phyloP scores from a whole-genome alignment of 495 filamentous ascomycete genomes.

The Penicillium soppii region DNA sequence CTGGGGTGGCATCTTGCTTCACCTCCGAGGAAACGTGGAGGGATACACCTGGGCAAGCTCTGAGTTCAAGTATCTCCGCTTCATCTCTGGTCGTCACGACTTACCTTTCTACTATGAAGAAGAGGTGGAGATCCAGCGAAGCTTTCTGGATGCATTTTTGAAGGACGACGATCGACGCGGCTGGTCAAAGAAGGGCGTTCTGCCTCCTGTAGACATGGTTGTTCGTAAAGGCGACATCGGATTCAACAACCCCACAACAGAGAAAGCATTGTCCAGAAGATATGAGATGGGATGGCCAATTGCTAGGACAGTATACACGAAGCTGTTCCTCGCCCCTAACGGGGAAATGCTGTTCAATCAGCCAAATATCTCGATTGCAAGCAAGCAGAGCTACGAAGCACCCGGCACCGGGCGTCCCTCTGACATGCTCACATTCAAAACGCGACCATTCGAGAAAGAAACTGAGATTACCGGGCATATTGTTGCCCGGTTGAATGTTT shows the following conservation, averaged over 20 bases:
- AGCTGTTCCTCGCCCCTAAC: too few relatives aligned
- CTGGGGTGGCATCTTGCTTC: conserved; percentile 63
- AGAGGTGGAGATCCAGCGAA: too few relatives aligned
- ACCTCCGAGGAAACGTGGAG: conserved; percentile 64
- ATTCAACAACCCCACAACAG: too few relatives aligned
- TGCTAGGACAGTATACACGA: too few relatives aligned
- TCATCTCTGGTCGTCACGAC: conserved; percentile 68
- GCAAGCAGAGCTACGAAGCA: too few relatives aligned
- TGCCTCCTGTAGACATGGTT: conserved; percentile 47
- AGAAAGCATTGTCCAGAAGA: too few relatives aligned
- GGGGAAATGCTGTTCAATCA: too few relatives aligned
- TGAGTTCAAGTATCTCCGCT: conserved; percentile 61
- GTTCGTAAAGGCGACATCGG: conserved; percentile 56
- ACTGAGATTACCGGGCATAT: conserved; percentile 70
- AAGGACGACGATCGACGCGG: conserved; percentile 54
- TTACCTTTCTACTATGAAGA: conserved; percentile 69
- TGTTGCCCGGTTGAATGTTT: conserved; percentile 59
- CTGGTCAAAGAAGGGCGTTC: conserved; percentile 45
- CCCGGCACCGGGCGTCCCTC: too few relatives aligned
- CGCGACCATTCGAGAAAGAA: too few relatives aligned
- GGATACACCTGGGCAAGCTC: conserved; percentile 60
- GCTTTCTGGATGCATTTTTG: conserved; percentile 61
- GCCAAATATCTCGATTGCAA: too few relatives aligned
- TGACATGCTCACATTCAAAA: too few relatives aligned
- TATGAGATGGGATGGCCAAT: too few relatives aligned